Base-by-base conservation (phyloP, 768 basidiomycete genomes). In the Tricholoma furcatifolium region DNA sequence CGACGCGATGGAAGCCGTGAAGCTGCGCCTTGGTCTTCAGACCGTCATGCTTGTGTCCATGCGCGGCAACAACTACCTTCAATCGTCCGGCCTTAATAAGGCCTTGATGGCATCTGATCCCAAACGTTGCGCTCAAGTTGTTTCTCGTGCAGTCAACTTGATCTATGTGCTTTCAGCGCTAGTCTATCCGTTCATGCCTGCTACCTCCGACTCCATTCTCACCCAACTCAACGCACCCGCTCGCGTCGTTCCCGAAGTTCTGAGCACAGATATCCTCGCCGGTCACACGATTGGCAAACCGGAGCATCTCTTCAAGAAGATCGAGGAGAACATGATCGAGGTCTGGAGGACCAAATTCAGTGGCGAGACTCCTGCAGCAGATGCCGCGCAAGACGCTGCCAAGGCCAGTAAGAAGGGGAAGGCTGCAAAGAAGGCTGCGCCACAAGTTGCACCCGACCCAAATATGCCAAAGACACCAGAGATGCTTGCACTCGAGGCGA, bases 161-260 rank as follows among this genome's bases (percentile, higher is more conserved):
- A 96, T 98, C 67, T 98, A 97, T 67, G 72, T 86, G 34, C 78
- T 99, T 51, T 88, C 92, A 11, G 87, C 84, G 24, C 75, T 97
- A 60, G 70, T 93, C 58, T 88, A 94, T 65, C 96, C 97, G 0
- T 99, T 93, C 84, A 98, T 99, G 94, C 97, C 97, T 36, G 79
- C 85, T 11, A 96, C 91, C 0, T 85, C 88, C 32, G 83, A 82
- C 21, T 76, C 84, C 2, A 94, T 99, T 59, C 77, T 96, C 49
- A 63, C 67, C 17, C 97, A 99, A 64, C 80, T 98, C 57, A 92
- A 97, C 64, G 94, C 93, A 0, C 93, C 93, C 1, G 79, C 88
- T 4, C 85, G 96, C 30, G 74, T 79, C 8, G 85, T 96, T 2
- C 91, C 96, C 1, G 78, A 79, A 51, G 76, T 76, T 8, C 74